Conservation (phyloP, 371 early-diverging fungal genomes). For the Mortierella sp. region DNA sequence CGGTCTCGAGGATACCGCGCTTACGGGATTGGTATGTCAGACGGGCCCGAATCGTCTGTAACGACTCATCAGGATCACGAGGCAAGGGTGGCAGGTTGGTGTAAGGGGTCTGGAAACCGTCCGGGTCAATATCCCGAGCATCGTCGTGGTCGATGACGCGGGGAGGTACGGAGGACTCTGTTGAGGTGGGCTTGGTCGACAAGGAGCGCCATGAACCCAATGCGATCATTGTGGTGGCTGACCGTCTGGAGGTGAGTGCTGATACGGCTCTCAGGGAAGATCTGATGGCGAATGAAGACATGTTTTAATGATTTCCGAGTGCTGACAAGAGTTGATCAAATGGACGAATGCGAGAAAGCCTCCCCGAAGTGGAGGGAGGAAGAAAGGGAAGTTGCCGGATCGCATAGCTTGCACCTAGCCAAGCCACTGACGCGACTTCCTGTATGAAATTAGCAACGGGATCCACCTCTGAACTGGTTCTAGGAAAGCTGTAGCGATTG, state of each 20-base stretch:
- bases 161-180: constrained; percentile 3
- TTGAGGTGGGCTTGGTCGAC: constrained; percentile 23
- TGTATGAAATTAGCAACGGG: no score
- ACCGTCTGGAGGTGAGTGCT: neutral
- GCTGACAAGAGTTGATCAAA: no score
- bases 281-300: neutral
- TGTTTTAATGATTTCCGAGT: no score
- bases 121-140: constrained; percentile 44
- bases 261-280: neutral
- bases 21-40: constrained; percentile 93
- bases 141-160: constrained; percentile 47
- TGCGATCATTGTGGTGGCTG: neutral
- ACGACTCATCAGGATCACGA: constrained; percentile 69
- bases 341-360: no score
- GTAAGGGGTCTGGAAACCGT: constrained; percentile 60
- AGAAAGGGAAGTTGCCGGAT: no score
- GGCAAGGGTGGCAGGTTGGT: constrained; percentile 71
- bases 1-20: constrained; percentile 95
- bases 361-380: no score
- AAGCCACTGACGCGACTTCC: no score
- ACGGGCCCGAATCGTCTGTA: constrained; percentile 80
- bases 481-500: no score
- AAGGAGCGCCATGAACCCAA: constrained; percentile 17
- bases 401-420: no score
- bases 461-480: no score